Percentiles rank a stretch among this genome's conserved stretches.
phyloP scores from a whole-genome alignment of 2,329 filamentous ascomycete species.

The Ascochyta koolunga region DNA sequence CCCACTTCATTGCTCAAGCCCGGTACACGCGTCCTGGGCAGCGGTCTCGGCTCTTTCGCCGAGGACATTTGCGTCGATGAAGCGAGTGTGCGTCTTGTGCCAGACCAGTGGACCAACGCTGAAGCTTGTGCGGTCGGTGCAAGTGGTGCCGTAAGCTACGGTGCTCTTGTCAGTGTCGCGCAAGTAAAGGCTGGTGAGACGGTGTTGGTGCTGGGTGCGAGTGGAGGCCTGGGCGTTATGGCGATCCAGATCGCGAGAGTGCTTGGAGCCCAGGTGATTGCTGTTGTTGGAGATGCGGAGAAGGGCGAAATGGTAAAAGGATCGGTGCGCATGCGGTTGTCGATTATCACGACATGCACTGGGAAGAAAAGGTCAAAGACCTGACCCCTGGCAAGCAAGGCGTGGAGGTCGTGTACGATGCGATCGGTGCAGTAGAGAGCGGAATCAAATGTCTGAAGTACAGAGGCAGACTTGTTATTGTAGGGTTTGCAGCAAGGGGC shows the following conservation, averaged over 20 bases:
- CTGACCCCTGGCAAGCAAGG: slow-evolving; percentile 57
- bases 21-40: slow-evolving; percentile 63
- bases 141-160: slow-evolving; percentile 62
- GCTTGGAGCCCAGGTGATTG: slow-evolving; percentile 60
- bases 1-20: slow-evolving; percentile 43
- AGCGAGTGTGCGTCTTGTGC: slow-evolving; percentile 52
- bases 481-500: slow-evolving; percentile 63
- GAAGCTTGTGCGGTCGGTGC: slow-evolving; percentile 61
- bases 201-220: slow-evolving; percentile 62
- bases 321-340: slow-evolving; percentile 54
- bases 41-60: slow-evolving; percentile 59
- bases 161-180: slow-evolving; percentile 54
- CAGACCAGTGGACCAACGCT: slow-evolving; percentile 52
- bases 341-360: slow-evolving; percentile 51
- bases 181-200: slow-evolving; percentile 55
- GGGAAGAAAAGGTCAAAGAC: slow-evolving; percentile 59
- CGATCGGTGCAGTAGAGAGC: slow-evolving; percentile 62
- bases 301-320: slow-evolving; percentile 53
- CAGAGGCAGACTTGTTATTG: slow-evolving; percentile 60
- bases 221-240: slow-evolving; percentile 62
- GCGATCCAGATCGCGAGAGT: slow-evolving; percentile 63
- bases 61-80: slow-evolving; percentile 56
- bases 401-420: slow-evolving; percentile 64
- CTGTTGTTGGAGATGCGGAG: slow-evolving; percentile 55
- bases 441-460: slow-evolving; percentile 62